Evolutionary conservation across 345 rosid species (phyloP), one percentile per base, ranked within the genome.

Genomic region (Citrus reticulata): DNA sequence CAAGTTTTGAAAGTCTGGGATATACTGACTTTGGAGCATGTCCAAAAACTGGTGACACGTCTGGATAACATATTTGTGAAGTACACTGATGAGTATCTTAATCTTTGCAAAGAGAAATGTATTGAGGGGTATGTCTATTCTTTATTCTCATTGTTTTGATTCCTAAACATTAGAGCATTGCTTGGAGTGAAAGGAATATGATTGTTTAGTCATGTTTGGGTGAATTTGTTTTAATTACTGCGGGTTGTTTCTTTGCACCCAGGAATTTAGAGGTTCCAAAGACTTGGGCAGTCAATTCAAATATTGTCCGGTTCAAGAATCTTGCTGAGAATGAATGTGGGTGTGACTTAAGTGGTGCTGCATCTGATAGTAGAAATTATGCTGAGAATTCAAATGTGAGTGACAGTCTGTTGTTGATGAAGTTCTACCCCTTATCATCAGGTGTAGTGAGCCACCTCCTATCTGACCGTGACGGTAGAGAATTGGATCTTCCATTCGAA

Each of bases 1-100:
- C 92, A 89, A 82, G 81, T 86, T 46, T 66, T 90, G 80, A 90
- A 83, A 83, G 81, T 87, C 29, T 90, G 92, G 91, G 92, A 90
- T 71, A 63, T 89, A 74, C 25, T 87, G 75, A 85, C 87, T 4
- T 68, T 72, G 30, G 87, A 84, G 70, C 84, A 88, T 70, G 79
- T 81, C 59, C 79, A 49, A 3, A 83, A 78, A 70, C 59, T 84
- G 81, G 89, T 76, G 40, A 85, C 84, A 77, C 85, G 87, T 58
- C 83, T 89, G 4, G 89, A 86, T 73, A 67, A 74, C 37, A 77
- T 85, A 14, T 89, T 87, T 77, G 67, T 32, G 46, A 79, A 68
- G 49, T 84, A 79, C 73, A 84, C 81, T 11, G 83, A 84, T 66
- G 89, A 85, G 58, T 89, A 81, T 77, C 66, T 89, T n/a, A 75